Conservation (phyloP, 2,329 filamentous ascomycete genomes). For the Fusarium ramigenum region DNA sequence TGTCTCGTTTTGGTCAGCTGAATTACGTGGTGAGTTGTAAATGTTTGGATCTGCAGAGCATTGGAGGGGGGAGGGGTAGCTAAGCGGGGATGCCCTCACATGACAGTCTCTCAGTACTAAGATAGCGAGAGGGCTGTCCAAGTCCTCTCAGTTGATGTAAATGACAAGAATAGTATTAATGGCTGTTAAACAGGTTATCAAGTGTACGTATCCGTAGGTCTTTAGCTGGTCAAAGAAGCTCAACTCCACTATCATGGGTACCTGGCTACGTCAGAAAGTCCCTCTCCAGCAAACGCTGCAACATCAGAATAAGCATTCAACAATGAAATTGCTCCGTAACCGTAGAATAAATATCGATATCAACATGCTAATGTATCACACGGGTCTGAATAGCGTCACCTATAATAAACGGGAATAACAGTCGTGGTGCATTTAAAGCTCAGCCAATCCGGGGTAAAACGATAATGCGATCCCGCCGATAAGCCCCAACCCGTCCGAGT, state of each 20-base stretch:
- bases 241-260: conserved; percentile 9
- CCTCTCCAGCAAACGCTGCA: neutral
- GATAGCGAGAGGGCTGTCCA: neutral
- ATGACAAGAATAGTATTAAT: conserved; percentile 2
- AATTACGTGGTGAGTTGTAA: conserved; percentile 6
- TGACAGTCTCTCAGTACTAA: neutral
- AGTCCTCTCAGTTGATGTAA: neutral
- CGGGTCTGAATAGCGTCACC: neutral
- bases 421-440: neutral
- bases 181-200: neutral
- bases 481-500: conserved; percentile 30
- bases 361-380: neutral
- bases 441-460: conserved; percentile 39
- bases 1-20: neutral
- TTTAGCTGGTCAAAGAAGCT: neutral
- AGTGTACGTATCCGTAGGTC: neutral
- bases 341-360: neutral
- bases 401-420: neutral
- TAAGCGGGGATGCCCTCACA: conserved; percentile 5
- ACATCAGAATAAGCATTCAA: neutral
- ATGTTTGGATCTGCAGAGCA: neutral
- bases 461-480: conserved; percentile 47
- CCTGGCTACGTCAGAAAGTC: conserved; percentile 14
- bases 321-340: neutral
- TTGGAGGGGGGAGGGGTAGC: neutral